Conservation (phyloP, 2,329 filamentous ascomycete genomes). For the Calonectria pseudoreteaudii region DNA sequence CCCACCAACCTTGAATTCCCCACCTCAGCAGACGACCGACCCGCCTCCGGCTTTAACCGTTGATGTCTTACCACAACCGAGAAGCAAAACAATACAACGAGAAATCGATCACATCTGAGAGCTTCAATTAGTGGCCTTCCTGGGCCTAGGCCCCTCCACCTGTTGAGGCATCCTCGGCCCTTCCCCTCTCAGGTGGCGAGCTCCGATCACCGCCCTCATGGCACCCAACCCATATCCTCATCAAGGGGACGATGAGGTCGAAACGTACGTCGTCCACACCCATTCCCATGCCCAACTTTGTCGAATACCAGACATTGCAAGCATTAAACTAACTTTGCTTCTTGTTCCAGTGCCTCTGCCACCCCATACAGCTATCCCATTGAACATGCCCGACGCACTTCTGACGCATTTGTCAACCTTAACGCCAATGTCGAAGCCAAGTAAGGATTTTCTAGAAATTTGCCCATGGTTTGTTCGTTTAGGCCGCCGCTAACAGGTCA, state of each 20-base stretch:
- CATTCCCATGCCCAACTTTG: background rate
- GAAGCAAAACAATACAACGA: background rate
- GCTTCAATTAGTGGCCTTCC: background rate
- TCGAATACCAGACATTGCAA: background rate
- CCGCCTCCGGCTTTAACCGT: conserved; percentile 20
- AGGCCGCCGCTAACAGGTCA: conserved; percentile 27
- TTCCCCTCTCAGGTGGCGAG: conserved; percentile 1
- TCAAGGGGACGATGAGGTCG: conserved; percentile 41
- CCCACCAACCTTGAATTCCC: conserved; percentile 22
- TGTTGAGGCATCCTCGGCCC: conserved; percentile 4
- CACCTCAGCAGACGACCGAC: conserved; percentile 28
- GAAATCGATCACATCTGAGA: background rate
- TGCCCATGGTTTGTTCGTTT: background rate
- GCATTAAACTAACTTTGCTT: conserved; percentile 31
- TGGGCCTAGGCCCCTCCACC: conserved; percentile 7
- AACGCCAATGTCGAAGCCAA: conserved; percentile 60
- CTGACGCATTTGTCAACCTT: conserved; percentile 54
- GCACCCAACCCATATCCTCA: conserved; percentile 37
- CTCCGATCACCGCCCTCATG: conserved; percentile 18
- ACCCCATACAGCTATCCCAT: conserved; percentile 46
- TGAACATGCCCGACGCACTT: conserved; percentile 50
- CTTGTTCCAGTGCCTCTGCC: conserved; percentile 40
- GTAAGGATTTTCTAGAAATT: conserved; percentile 45
- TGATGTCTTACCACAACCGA: background rate
- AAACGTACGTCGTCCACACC: conserved; percentile 35